Conservation (phyloP, 1,284 basidiomycete genomes). For the Lentinus polychrous region DNA sequence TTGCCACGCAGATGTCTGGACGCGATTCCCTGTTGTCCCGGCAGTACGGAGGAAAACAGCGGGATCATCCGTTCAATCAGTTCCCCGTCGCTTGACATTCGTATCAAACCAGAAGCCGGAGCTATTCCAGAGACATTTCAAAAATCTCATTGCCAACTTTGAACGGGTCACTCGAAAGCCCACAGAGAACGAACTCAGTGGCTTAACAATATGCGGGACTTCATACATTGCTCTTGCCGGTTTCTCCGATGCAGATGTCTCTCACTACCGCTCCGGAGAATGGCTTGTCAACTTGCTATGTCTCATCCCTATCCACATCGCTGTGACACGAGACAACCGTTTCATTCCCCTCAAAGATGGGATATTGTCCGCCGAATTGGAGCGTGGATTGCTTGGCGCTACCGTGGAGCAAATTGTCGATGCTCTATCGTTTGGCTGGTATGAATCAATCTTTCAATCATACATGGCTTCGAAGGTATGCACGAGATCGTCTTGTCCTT, state of each 20-base stretch:
- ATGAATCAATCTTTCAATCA: constrained; percentile 55
- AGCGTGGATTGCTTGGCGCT: constrained; percentile 48
- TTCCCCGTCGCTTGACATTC: constrained; percentile 33
- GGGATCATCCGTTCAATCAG: constrained; percentile 28
- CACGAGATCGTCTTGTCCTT: background rate
- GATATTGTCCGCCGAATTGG: constrained; percentile 40
- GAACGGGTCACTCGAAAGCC: constrained; percentile 46
- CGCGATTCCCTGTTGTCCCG: constrained; percentile 51
- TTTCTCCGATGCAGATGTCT: constrained; percentile 19
- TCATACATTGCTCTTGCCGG: constrained; percentile 13
- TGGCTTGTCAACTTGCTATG: constrained; percentile 59
- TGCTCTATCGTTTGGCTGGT: constrained; percentile 55
- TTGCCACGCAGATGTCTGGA: constrained; percentile 57
- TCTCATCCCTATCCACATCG: constrained; percentile 58
- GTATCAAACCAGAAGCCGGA: constrained; percentile 32
- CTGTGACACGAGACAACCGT: constrained; percentile 48
- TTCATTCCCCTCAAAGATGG: constrained; percentile 59
- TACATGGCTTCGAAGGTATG: constrained; percentile 52
- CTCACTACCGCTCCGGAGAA: constrained; percentile 43
- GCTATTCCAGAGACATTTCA: constrained; percentile 35
- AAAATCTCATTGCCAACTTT: constrained; percentile 37
- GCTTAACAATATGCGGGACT: constrained; percentile 27
- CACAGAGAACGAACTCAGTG: constrained; percentile 34
- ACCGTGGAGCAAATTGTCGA: constrained; percentile 53
- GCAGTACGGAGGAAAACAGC: constrained; percentile 41